Base-by-base conservation (phyloP, 2,329 filamentous ascomycete species). In the Didymella lethalis region DNA sequence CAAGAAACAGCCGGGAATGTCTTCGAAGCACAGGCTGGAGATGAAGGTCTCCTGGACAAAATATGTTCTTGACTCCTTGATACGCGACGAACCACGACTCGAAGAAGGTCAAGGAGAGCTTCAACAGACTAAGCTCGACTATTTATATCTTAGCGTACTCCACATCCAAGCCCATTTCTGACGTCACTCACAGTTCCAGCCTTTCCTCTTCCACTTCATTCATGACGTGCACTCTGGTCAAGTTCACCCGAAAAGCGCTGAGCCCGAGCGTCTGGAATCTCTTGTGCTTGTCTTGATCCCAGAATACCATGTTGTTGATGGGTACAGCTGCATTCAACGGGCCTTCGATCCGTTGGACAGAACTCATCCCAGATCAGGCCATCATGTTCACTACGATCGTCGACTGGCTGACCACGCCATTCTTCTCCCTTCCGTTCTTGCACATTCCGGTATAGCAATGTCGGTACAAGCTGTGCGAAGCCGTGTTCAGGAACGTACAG, bases 291-390 rank as follows among this genome's bases (percentile, higher is more conserved):
- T 51, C 62, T 25, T 62, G 36, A 23, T 68, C 62, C 77, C 77
- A 79, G 48, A 80, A 77, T 0, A 76, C 69, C 4, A 74, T 25
- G 48, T 77, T 75, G 26, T 76, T 77, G 11, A 78, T 34, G 0
- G 74, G 70, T 16, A 71, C 52, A 2, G 68, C 72, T 2, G 65
- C 77, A 61, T 79, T 79, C 20, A 65, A 64, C 2, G 65, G 38
- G 2, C 56, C 58, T 20, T 78, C 75, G 5, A 77, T 79, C 65
- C 0, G 66, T 68, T 3, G 69, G 38, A 52, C 78, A 80, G 43
- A 76, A 78, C 7, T 79, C 77, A 51, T 78, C 72, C 72, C 68
- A 74, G 5, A 75, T 50, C 10, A 54, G 54, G 14, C 48, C 48
- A 18, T 45, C 36, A 8, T 44, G 28, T 2, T 61, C 49, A 3